phyloP scores from a whole-genome alignment of 2,329 filamentous ascomycete species.

The Polytolypa hystricis region DNA sequence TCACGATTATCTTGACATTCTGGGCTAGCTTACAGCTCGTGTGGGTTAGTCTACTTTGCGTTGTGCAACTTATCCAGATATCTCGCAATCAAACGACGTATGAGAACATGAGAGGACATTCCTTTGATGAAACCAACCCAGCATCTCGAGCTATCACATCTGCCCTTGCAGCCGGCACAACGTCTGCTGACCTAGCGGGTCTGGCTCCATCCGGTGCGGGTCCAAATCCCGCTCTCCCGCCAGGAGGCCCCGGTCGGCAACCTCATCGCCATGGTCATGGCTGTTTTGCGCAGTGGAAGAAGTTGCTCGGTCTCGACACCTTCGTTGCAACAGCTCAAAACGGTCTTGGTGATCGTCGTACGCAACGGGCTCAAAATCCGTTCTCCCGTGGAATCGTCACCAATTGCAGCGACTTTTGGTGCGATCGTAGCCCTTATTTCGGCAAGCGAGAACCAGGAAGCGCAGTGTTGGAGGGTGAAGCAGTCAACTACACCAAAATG shows the following conservation, averaged over 20 bases:
- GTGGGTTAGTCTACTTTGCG: conserved; percentile 95
- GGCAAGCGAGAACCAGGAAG: conserved; percentile 61
- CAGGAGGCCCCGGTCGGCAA: conserved; percentile 32
- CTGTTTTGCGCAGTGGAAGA: conserved; percentile 68
- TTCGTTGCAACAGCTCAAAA: conserved; percentile 84
- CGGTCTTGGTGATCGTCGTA: conserved; percentile 45
- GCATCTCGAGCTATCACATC: conserved; percentile 49
- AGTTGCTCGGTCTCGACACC: conserved; percentile 78
- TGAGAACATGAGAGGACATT: conserved; percentile 84
- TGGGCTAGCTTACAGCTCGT: conserved; percentile 79
- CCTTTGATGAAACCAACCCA: conserved; percentile 44
- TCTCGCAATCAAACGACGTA: conserved; percentile 89
- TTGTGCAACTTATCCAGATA: conserved; percentile 87
- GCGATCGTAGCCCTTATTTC: conserved; percentile 74
- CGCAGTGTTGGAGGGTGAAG: conserved; percentile 64
- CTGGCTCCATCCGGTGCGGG: conserved; percentile 56
- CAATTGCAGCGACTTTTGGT: conserved; percentile 97
- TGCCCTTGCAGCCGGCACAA: conserved; percentile 59
- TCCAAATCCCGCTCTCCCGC: conserved; percentile 46
- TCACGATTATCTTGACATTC: conserved; percentile 64
- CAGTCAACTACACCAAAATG: conserved; percentile 76
- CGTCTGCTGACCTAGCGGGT: conserved; percentile 55
- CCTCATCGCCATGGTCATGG: conserved; percentile 44
- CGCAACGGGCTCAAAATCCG: conserved; percentile 57
- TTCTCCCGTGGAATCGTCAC: conserved; percentile 73